Percentiles rank a stretch among this genome's conserved stretches.
Conservation (phyloP, 2,329 filamentous ascomycete genomes). For the Verruconis gallopava region DNA sequence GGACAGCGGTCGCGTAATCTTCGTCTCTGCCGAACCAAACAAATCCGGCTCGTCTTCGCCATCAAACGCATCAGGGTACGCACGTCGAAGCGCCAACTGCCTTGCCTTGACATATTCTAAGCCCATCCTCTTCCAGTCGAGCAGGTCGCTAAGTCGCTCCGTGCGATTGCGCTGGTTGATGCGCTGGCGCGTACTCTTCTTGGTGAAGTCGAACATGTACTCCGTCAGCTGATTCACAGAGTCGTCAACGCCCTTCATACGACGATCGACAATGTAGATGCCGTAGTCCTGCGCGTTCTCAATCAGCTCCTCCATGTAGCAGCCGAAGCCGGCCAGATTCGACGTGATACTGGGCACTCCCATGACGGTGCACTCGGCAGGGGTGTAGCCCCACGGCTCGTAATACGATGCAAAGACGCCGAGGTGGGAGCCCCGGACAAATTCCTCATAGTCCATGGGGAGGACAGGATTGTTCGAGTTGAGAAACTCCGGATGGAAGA, state of each 20-base stretch:
- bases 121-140: conserved; percentile 99
- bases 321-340: conserved; percentile 93
- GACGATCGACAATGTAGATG: conserved; percentile 96
- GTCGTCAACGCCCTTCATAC: conserved; percentile 91
- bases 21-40: conserved; percentile 84
- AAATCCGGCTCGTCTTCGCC: conserved; percentile 71
- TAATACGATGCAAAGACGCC: conserved; percentile 97
- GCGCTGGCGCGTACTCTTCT: conserved; percentile 86
- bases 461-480: conserved; percentile 92
- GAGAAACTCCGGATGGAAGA: conserved; percentile 97
- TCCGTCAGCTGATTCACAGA: conserved; percentile 89
- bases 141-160: conserved; percentile 81
- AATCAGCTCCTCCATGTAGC: conserved; percentile 98
- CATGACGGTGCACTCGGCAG: conserved; percentile 97
- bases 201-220: conserved; percentile 87
- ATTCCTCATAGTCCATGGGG: conserved; percentile 94
- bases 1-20: conserved; percentile 88
- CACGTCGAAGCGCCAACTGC: conserved; percentile 78
- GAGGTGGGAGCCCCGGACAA: conserved; percentile 90
- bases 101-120: conserved; percentile 98
- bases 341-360: conserved; percentile 97
- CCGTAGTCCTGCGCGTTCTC: conserved; percentile 97
- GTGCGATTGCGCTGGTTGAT: conserved; percentile 99
- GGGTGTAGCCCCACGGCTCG: conserved; percentile 98
- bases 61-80: conserved; percentile 78